phyloP scores from a whole-genome alignment of 495 filamentous ascomycete species.

The Aspergillus affinis region DNA sequence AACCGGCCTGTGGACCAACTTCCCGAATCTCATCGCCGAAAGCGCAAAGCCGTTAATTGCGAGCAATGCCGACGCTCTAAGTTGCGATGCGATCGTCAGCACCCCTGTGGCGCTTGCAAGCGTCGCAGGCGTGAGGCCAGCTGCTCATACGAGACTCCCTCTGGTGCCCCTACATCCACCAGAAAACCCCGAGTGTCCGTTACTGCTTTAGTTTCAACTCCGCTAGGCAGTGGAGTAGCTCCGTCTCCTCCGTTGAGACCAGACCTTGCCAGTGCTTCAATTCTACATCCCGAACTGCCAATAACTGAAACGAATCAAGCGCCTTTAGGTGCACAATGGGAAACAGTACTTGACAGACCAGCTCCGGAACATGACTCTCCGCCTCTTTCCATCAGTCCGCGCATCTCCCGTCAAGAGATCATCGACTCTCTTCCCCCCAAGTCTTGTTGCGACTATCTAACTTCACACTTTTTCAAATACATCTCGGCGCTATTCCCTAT shows the following conservation, averaged over 20 bases:
- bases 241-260: no score
- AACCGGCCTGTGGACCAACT: neutral
- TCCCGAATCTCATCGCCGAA: conserved; percentile 9
- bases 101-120: conserved; percentile 19
- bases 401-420: conserved; percentile 11
- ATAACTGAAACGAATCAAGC: neutral
- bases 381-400: conserved; percentile 12
- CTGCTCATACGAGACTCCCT: conserved; percentile 2
- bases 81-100: conserved; percentile 26
- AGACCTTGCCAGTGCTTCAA: neutral
- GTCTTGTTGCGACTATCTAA: conserved; percentile 19
- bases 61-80: conserved; percentile 23
- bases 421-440: conserved; percentile 15
- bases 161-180: neutral
- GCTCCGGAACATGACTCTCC: neutral
- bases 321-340: neutral
- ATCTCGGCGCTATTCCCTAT: conserved; percentile 22
- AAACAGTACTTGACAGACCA: neutral
- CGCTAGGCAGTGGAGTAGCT: neutral
- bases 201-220: neutral
- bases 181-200: neutral
- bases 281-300: neutral
- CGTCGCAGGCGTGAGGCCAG: conserved; percentile 7
- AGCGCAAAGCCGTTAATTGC: conserved; percentile 21
- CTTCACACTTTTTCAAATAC: conserved; percentile 18